These are phyloP conservation scores for Podospora pseudoanserina DNA, from an alignment of 495 filamentous ascomycete species.

Conservation along the genomic window DNA sequence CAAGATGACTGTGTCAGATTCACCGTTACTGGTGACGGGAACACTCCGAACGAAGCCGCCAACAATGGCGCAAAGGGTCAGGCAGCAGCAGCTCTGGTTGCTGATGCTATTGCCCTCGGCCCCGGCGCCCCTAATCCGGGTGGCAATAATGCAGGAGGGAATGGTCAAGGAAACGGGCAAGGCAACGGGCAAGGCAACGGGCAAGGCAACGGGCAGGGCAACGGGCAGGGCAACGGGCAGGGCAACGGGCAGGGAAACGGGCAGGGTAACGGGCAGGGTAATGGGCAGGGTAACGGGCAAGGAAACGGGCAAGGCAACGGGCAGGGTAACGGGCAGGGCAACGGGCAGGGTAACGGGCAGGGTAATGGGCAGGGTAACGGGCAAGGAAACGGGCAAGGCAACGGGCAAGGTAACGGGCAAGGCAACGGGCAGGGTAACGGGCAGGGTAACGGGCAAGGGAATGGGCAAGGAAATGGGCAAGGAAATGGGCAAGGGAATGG, in stretches of 20 bases:
- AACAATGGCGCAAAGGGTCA: conserved; percentile 22
- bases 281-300: conserved; percentile 16
- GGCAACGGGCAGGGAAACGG: neutral
- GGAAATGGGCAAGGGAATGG: conserved; percentile 10
- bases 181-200: neutral
- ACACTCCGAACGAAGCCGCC: conserved; percentile 20
- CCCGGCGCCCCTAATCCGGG: conserved; percentile 18
- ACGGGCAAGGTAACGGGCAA: too few relatives aligned
- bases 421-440: conserved; percentile 9
- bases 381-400: neutral
- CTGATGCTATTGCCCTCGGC: conserved; percentile 19
- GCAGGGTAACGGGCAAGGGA: too few relatives aligned
- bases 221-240: neutral
- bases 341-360: neutral
- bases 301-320: conserved; percentile 25
- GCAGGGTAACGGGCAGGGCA: neutral
- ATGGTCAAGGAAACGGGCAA: neutral
- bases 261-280: neutral
- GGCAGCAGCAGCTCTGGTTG: conserved; percentile 14
- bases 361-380: conserved; percentile 16
- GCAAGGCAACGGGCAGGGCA: neutral
- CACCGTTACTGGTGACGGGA: conserved; percentile 19
- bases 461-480: too few relatives aligned
- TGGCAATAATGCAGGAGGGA: conserved; percentile 2
- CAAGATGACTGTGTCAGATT: conserved; percentile 33